These are phyloP conservation scores for Phylloporus sp. DNA, from an alignment of 768 basidiomycete species.

Conservation along the genomic window DNA sequence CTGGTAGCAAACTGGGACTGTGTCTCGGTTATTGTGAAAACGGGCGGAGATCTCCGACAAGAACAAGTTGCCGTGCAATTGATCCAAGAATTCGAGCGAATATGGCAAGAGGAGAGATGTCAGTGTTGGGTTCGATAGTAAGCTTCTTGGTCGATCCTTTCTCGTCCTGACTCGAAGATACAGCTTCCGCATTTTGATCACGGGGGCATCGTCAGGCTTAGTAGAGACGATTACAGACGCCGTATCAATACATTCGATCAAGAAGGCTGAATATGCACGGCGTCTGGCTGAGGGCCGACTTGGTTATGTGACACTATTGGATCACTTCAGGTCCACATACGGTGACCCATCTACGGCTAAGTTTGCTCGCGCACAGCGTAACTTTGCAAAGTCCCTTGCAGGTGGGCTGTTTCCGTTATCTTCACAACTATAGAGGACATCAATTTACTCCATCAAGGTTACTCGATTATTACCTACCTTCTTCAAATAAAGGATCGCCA, in stretches of 20 bases:
- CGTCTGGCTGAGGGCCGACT: constrained; percentile 75
- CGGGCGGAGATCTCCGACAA: constrained; percentile 92
- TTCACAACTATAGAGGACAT: background rate
- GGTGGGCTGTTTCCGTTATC: constrained; percentile 37
- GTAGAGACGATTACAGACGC: constrained; percentile 99
- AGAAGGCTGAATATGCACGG: constrained; percentile 96
- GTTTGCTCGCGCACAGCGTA: constrained; percentile 85
- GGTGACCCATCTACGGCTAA: constrained; percentile 85
- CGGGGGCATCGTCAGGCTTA: constrained; percentile 86
- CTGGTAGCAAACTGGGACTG: constrained; percentile 75
- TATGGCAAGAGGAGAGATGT: constrained; percentile 94
- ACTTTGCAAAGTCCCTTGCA: constrained; percentile 90
- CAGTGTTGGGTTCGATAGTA: constrained; percentile 93
- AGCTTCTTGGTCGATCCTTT: constrained; percentile 21
- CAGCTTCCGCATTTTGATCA: constrained; percentile 95
- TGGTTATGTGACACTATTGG: constrained; percentile 83
- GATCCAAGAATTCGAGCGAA: constrained; percentile 86
- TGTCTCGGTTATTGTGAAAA: constrained; percentile 97
- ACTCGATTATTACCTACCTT: constrained; percentile 93
- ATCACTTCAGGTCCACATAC: constrained; percentile 90
- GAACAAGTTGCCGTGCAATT: constrained; percentile 97
- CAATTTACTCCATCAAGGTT: constrained; percentile 47
- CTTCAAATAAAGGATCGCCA: constrained; percentile 98
- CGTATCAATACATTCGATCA: constrained; percentile 98
- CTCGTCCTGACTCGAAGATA: background rate